Percentiles rank a stretch among this genome's conserved stretches.
Evolutionary conservation across 169 alveolate genomes (phyloP).

Genomic region (Plasmodium gonderi): DNA sequence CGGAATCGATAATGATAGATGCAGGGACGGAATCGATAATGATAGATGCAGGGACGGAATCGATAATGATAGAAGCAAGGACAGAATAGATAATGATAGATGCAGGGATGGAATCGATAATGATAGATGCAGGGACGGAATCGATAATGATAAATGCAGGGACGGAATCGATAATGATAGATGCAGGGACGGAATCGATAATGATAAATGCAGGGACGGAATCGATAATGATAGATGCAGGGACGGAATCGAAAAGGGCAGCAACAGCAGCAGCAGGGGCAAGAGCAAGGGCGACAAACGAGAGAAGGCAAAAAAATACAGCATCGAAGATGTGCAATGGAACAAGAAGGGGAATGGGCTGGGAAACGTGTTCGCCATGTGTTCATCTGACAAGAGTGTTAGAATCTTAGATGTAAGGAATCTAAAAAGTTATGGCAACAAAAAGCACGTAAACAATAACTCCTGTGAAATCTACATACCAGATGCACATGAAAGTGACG

Average conservation of each 20-base stretch:
- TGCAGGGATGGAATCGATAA: too few relatives aligned
- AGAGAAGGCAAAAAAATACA: neutral
- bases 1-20: too few relatives aligned
- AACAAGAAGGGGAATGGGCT: conserved; percentile 70
- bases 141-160: neutral
- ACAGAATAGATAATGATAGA: neutral
- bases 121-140: too few relatives aligned
- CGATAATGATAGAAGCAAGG: neutral
- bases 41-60: too few relatives aligned
- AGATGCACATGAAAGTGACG: conserved; percentile 70
- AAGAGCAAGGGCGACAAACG: neutral
- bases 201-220: too few relatives aligned
- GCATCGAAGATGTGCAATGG: conserved; percentile 84
- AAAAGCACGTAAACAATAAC: neutral
- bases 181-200: too few relatives aligned
- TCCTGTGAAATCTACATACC: conserved; percentile 41
- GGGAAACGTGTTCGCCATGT: conserved; percentile 76
- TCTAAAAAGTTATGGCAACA: neutral
- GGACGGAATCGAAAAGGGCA: neutral
- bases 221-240: neutral
- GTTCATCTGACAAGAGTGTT: conserved; percentile 80
- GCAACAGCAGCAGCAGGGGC: neutral
- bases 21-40: too few relatives aligned
- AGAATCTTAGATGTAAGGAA: conserved; percentile 45
- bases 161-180: too few relatives aligned